Percentiles rank a stretch among this genome's conserved stretches.
These are phyloP conservation scores for Deuterostichococcus epilithicus DNA, from an alignment of 139 green algal species.

Conservation along the genomic window DNA sequence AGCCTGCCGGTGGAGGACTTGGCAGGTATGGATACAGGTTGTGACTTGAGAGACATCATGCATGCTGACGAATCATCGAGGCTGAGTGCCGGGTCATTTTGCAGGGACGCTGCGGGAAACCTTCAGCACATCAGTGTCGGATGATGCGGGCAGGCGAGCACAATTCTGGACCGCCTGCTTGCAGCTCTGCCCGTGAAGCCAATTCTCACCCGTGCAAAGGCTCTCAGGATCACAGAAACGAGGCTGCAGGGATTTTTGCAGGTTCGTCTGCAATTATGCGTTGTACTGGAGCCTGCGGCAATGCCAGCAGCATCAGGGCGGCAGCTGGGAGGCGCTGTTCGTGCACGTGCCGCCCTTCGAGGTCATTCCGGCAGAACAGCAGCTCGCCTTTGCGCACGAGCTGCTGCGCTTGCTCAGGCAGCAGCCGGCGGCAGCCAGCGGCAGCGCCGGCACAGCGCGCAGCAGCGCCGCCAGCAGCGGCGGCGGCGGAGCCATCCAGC, in stretches of 20 bases:
- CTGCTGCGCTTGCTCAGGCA: constrained; percentile 2
- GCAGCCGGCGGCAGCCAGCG: neutral
- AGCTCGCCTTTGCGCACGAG: constrained; percentile 10
- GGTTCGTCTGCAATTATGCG: constrained; percentile 23
- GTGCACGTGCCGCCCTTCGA: constrained; percentile 19
- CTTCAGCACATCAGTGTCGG: neutral
- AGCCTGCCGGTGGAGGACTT: neutral
- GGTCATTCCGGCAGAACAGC: neutral
- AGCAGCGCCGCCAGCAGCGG: too few species aligned
- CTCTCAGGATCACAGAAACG: too few species aligned
- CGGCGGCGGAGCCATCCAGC: too few species aligned
- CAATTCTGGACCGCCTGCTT: neutral
- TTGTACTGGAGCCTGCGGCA: constrained; percentile 15
- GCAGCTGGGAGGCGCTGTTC: constrained; percentile 19
- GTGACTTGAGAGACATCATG: too few species aligned
- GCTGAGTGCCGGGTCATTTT: neutral
- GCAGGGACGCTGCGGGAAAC: neutral
- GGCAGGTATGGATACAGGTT: too few species aligned
- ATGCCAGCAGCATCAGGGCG: neutral
- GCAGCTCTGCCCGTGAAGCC: neutral
- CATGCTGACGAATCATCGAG: neutral
- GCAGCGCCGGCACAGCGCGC: too few species aligned
- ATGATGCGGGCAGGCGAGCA: neutral
- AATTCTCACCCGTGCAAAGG: neutral
- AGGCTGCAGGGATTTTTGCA: neutral